Evolutionary conservation across 2,329 filamentous ascomycete species (phyloP).

Genomic region (Huntiella moniliformis): DNA sequence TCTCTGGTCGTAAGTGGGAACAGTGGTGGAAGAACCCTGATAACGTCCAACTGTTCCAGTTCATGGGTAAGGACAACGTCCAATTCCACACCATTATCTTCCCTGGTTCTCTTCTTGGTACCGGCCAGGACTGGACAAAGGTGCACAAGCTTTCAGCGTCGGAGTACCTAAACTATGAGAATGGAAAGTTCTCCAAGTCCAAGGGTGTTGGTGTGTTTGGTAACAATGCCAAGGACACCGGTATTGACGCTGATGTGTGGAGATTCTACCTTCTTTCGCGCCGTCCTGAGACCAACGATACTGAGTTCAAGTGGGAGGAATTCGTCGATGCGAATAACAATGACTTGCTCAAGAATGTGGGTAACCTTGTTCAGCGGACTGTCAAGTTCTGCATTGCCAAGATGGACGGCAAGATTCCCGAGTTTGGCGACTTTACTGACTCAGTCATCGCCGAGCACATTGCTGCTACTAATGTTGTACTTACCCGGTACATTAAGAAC

Average conservation of each 20-base stretch:
- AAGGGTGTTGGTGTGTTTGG: constrained; percentile 81
- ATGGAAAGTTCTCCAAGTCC: constrained; percentile 85
- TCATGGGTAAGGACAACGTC: constrained; percentile 64
- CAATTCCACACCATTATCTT: constrained; percentile 62
- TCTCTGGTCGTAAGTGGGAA: constrained; percentile 53
- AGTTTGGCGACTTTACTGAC: constrained; percentile 33
- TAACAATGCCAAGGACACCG: constrained; percentile 72
- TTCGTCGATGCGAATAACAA: constrained; percentile 80
- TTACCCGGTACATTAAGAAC: constrained; percentile 48
- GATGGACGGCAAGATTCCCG: constrained; percentile 51
- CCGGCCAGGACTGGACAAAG: constrained; percentile 72
- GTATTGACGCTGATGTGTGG: constrained; percentile 75
- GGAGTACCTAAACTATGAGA: constrained; percentile 72
- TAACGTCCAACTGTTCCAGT: constrained; percentile 76
- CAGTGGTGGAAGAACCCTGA: constrained; percentile 88
- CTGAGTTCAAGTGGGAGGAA: constrained; percentile 73
- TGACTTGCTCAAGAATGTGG: constrained; percentile 59
- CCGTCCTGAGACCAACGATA: constrained; percentile 69
- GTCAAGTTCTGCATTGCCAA: constrained; percentile 63
- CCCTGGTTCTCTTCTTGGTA: constrained; percentile 71
- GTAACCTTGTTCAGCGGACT: constrained; percentile 56
- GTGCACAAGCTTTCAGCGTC: constrained; percentile 76
- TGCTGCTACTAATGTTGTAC: constrained; percentile 43
- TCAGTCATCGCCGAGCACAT: constrained; percentile 34
- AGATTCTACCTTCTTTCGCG: constrained; percentile 76